Conservation (phyloP, 2,329 filamentous ascomycete species). For the Aspergillus persii region DNA sequence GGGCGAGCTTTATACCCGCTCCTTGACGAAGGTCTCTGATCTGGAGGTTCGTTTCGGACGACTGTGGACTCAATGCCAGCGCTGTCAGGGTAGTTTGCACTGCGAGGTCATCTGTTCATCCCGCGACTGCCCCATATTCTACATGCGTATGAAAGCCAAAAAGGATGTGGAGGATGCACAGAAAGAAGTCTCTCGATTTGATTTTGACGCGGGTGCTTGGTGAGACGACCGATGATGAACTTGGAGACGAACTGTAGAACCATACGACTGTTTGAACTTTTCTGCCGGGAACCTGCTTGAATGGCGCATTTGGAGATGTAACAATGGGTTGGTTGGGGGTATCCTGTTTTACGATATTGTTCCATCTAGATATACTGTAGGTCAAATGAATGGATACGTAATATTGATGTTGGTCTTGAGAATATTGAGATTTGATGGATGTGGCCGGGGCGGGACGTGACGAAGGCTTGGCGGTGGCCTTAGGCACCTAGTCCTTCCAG, state of each 20-base stretch:
- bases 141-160: constrained; percentile 99
- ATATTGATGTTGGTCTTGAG: background rate
- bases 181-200: constrained; percentile 85
- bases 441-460: too few relatives aligned
- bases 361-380: background rate
- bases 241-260: constrained; percentile 16
- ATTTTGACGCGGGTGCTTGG: constrained; percentile 75
- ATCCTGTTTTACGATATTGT: background rate
- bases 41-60: constrained; percentile 89
- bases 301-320: constrained; percentile 12
- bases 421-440: too few relatives aligned
- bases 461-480: background rate
- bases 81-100: constrained; percentile 96
- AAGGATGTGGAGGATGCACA: constrained; percentile 96
- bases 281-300: background rate
- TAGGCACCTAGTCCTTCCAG: background rate
- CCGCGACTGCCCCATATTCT: constrained; percentile 97
- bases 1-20: constrained; percentile 91
- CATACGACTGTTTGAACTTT: constrained; percentile 2
- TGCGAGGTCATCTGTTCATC: constrained; percentile 97
- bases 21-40: constrained; percentile 82
- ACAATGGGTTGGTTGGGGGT: constrained; percentile 4
- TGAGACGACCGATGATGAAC: constrained; percentile 27
- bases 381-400: constrained; percentile 1
- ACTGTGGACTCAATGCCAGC: constrained; percentile 96